Evolutionary conservation across 2,329 filamentous ascomycete species (phyloP).

Genomic region (Nigrograna mackinnonii): DNA sequence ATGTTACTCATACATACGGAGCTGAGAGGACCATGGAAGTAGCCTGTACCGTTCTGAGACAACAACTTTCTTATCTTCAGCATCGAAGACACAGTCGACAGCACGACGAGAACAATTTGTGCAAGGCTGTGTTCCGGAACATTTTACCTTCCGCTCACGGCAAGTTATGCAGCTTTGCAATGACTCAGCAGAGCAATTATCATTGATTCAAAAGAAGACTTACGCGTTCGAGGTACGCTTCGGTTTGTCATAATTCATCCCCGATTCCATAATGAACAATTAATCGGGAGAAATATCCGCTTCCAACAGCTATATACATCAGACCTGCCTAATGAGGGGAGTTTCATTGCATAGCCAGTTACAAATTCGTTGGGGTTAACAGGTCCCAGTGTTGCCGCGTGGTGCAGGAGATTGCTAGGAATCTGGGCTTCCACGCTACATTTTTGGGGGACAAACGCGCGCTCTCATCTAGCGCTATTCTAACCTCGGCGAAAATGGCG

Average conservation of each 20-base stretch:
- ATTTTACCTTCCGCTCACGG: background rate
- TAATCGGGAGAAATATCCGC: background rate
- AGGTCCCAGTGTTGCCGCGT: no score
- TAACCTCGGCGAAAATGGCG: background rate
- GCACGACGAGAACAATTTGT: background rate
- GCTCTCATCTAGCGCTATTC: background rate
- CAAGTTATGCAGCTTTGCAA: background rate
- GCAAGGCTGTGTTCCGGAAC: background rate
- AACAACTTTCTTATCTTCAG: background rate
- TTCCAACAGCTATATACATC: background rate
- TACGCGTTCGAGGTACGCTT: background rate
- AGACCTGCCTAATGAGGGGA: background rate
- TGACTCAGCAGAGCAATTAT: background rate
- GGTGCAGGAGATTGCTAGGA: no score
- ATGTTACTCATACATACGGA: background rate
- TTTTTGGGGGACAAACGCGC: background rate
- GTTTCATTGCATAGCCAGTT: background rate
- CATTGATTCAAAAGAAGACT: background rate
- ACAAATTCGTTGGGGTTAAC: background rate
- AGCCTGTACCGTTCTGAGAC: background rate
- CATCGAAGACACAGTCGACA: background rate
- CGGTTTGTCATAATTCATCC: background rate
- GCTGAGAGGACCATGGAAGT: background rate
- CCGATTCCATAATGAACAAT: background rate
- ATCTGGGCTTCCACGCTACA: no score